Evolutionary conservation across 306 rosid species (phyloP), one percentile per base, ranked within the genome.

Genomic region (Psophocarpus tetragonolobus): DNA sequence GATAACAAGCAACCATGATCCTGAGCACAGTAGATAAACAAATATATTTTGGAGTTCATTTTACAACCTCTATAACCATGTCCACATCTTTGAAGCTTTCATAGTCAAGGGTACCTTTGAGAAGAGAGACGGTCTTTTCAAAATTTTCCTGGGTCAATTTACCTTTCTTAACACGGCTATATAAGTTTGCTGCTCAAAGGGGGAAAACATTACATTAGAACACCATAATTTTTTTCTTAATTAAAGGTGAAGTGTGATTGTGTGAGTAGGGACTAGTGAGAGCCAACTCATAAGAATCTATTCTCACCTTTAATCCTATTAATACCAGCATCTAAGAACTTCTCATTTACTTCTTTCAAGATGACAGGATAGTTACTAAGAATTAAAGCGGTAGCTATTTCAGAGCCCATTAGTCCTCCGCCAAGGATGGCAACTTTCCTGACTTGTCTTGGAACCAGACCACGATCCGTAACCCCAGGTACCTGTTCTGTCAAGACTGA

Each of bases 391-490:
- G 99, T 96, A 23, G 96, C 93, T 79, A 96, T 96, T 81, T 98
- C 99, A 77, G 99, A 96, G 76, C 99, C 99, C 99, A 92, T 96
- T 60, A 96, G 78, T 63, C 99, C 99, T 53, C 99, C 99, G 66
- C 99, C 99, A 79, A 96, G 76, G 81, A 92, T 83, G 70, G 97
- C 99, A 82, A 96, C 93, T 81, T 91, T 95, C 35, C 82, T 91
- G 54, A 91, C 90, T 4, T 24, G 81, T 83, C 97, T 92, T 44
- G 98, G 99, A 77, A 67, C 85, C 75, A 95, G 83, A 58, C 98
- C 97, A 70, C 73, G 87, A 79, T 95, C 97, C 10, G 98, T 92
- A 80, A 95, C 84, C 71, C 94, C 97, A 18, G 99, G 97, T 42
- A 95, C 96, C 99, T 95, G 82, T 69, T 68, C 70, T 9, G 68